Evolutionary conservation across 2,329 filamentous ascomycete genomes (phyloP), one percentile per base, ranked within the genome.

Genomic region (Colletotrichum navitas): DNA sequence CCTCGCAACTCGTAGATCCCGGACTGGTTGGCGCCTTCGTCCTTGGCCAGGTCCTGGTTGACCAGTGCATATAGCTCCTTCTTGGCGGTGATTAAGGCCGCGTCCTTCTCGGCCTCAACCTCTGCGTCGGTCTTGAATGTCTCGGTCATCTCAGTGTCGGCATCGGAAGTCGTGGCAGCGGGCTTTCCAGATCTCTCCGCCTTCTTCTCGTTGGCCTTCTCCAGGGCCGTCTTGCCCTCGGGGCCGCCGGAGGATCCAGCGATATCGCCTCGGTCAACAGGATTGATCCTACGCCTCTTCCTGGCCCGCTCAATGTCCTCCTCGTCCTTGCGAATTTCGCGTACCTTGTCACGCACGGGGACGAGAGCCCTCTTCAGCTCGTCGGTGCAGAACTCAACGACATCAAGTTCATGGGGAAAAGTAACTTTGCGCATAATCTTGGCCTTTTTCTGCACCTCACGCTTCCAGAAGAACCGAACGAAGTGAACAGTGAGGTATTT

Each of bases 381-480:
- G 34, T 98, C 95, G 16, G 95, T 95, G 82, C 96, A 99, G 82
- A 97, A 98, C 80, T 99, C 96, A 29, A 97, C 91, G 49, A 94
- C 90, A 78, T 99, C 96, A 43, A 99, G 86, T 82, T 99, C 96
- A 62, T 93, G 91, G 8, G 95, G 95, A 80, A 99, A 99, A 0
- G 94, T 95, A 68, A 99, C 96, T 84, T 98, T 99, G 80, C 95
- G 93, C 93, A 99, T 95, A 77, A 99, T 99, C 88, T 99, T 99
- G 75, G 95, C 95, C 87, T 99, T 99, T 86, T 98, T 98, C 82
- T 97, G 92, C 4, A 94, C 94, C 76, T 97, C 94, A 58, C 92
- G 91, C 79, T 97, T 95, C 96, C 96, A 99, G 85, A 95, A 98
- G 85, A 99, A 99, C 74, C 96, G 94, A 68, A 99, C 93, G 80